Conservation (phyloP, 2,329 filamentous ascomycete genomes). For the Incumbomyces lentus region DNA sequence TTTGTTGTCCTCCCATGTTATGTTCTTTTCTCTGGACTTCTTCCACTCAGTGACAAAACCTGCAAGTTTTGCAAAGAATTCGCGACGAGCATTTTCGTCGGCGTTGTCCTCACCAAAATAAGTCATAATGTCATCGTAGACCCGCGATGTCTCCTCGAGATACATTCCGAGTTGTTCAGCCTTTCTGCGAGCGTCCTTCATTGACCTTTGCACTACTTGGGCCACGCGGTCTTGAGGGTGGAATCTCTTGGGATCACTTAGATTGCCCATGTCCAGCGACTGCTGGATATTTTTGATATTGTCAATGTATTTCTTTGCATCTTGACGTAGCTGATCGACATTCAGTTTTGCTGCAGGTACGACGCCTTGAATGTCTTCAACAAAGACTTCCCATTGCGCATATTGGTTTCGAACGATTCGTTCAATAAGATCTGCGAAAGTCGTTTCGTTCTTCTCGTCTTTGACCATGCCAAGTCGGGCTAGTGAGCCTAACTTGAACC, state of each 20-base stretch:
- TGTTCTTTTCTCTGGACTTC: slow-evolving; percentile 90
- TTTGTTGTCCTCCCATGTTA: slow-evolving; percentile 67
- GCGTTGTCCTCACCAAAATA: slow-evolving; percentile 91
- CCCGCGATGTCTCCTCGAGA: slow-evolving; percentile 80
- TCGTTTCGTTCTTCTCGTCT: slow-evolving; percentile 97
- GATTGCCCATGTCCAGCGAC: slow-evolving; percentile 82
- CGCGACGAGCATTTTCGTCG: slow-evolving; percentile 84
- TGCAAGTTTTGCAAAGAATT: slow-evolving; percentile 92
- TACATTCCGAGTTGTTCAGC: slow-evolving; percentile 92
- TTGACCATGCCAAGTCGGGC: slow-evolving; percentile 94
- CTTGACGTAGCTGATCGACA: slow-evolving; percentile 77
- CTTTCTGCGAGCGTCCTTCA: slow-evolving; percentile 95
- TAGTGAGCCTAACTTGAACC: slow-evolving; percentile 94
- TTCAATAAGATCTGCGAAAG: slow-evolving; percentile 89
- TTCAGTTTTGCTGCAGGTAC: slow-evolving; percentile 79
- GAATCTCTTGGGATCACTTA: slow-evolving; percentile 95
- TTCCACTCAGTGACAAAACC: slow-evolving; percentile 89
- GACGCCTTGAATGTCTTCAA: slow-evolving; percentile 72
- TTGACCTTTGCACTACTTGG: slow-evolving; percentile 78
- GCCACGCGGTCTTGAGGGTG: slow-evolving; percentile 92
- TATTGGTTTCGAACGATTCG: slow-evolving; percentile 95
- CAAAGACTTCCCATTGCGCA: slow-evolving; percentile 85
- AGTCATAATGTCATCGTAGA: slow-evolving; percentile 88
- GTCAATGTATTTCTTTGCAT: slow-evolving; percentile 85
- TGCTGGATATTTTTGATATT: slow-evolving; percentile 90